Evolutionary conservation across 2,329 filamentous ascomycete species (phyloP).

Genomic region (Alternaria hordeiaustralica): DNA sequence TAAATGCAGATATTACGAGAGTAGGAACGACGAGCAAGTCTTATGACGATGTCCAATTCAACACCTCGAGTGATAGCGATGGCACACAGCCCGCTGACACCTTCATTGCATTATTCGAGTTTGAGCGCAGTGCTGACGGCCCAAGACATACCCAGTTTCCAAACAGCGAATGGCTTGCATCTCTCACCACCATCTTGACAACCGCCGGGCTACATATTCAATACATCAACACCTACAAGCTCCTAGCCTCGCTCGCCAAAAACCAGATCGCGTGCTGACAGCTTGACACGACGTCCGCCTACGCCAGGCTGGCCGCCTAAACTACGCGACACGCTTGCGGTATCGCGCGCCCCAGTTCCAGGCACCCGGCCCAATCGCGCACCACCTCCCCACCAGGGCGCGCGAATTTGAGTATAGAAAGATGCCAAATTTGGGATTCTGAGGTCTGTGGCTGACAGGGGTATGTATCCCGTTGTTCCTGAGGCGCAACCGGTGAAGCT

Average conservation of each 20-base stretch:
- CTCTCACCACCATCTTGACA: not conserved
- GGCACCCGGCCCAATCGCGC: constrained; percentile 21
- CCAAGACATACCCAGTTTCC: not conserved
- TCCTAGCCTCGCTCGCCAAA: constrained; percentile 3
- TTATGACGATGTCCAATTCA: constrained; percentile 14
- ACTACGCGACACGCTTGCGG: constrained; percentile 16
- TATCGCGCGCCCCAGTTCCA: constrained; percentile 16
- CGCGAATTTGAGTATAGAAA: constrained; percentile 14
- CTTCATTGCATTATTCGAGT: constrained; percentile 7
- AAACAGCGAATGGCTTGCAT: not conserved
- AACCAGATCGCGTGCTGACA: constrained; percentile 3
- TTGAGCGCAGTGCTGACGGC: not conserved
- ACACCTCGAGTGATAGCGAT: not conserved
- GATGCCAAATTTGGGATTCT: constrained; percentile 7
- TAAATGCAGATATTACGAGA: constrained; percentile 7
- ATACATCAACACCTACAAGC: constrained; percentile 5
- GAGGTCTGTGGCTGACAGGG: constrained; percentile 2
- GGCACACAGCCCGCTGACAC: not conserved
- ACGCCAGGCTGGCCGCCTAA: constrained; percentile 18
- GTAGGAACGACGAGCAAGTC: constrained; percentile 17
- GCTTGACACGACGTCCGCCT: constrained; percentile 2
- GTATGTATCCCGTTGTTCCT: constrained; percentile 1
- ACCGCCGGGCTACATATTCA: not conserved
- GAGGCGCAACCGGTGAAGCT: constrained; percentile 30
- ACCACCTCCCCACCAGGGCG: constrained; percentile 3